A percentile compares a stretch with the other conserved stretches of the same genome.
phyloP scores from a whole-genome alignment of 306 rosid genomes.

The Ceratonia siliqua region DNA sequence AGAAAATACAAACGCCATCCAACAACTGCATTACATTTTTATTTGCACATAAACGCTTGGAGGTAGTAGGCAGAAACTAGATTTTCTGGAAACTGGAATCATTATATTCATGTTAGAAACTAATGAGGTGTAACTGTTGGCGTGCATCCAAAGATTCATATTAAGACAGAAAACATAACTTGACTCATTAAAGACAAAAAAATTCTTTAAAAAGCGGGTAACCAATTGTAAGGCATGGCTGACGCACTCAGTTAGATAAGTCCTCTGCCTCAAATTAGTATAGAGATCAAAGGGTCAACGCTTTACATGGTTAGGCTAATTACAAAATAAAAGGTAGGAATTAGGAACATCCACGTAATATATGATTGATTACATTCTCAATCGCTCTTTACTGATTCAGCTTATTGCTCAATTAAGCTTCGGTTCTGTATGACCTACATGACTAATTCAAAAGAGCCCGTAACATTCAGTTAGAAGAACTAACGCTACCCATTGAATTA shows the following conservation, averaged over 20 bases:
- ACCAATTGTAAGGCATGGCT: background rate
- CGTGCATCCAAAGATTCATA: background rate
- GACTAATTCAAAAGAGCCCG: too few relatives aligned
- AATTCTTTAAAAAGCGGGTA: background rate
- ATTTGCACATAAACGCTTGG: background rate
- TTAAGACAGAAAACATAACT: background rate
- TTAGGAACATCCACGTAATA: background rate
- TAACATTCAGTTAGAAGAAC: background rate
- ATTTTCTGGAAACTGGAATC: background rate
- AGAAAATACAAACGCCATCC: background rate
- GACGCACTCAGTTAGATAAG: background rate
- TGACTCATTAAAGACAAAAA: background rate
- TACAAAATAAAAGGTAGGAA: background rate
- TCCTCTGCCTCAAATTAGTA: background rate
- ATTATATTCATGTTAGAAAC: background rate
- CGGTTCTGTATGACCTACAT: too few relatives aligned
- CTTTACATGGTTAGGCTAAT: background rate
- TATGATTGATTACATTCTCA: background rate
- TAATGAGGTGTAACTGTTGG: background rate
- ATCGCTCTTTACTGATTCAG: background rate
- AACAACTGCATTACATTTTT: background rate
- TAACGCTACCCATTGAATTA: background rate
- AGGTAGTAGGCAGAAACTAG: background rate
- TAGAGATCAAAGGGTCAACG: background rate
- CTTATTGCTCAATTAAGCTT: too few relatives aligned